Evolutionary conservation across 352 stramenopile genomes (phyloP), one percentile per base, ranked within the genome.

Genomic region (Blastocystis sp.): DNA sequence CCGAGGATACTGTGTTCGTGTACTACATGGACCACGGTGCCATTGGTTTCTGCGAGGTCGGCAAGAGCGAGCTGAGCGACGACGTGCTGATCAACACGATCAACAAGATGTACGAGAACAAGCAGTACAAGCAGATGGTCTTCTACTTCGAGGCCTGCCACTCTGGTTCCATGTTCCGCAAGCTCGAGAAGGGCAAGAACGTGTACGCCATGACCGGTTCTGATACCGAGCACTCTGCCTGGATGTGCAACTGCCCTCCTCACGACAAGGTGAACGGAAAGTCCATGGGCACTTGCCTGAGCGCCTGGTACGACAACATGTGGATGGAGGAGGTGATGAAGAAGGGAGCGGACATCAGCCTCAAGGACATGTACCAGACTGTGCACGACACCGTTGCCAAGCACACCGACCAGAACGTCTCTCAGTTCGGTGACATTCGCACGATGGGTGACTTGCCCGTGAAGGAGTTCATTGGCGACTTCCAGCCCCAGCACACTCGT

Each of bases 101-200:
- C 50, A 41, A 89, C 41, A 80, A 89, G 79, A 89, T 89, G 79
- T 89, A 59, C 65, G 67, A 89, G 37, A 80, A 77, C 35, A 33
- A 89, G 19, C 63, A 89, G 67, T 89, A 89, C 67, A 89, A 89
- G 79, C 63, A 89, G 50, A 3, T 89, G 9, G 79, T 89, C 24
- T 89, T 89, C 67, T 89, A 89, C 67, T 89, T 89, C 67, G 79
- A 89, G 67, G 79, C 79, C 66, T 89, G 79, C 67, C 67, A 89
- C 67, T 89, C 79, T 89, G 79, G 79, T 62, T 89, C 79, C 19
- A 89, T 89, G 79, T 89, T 89, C 79, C 63, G 63, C 55, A 80
- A 76, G 41, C 60, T 89, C 24, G 63, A 77, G 50, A 13, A 74
- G n/a, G 62, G 39, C 50, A 77, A 80, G 63, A 89, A 89, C 67